Evolutionary conservation across 768 basidiomycete genomes (phyloP), one percentile per base, ranked within the genome.

Genomic region (Hypholoma fasciculare): DNA sequence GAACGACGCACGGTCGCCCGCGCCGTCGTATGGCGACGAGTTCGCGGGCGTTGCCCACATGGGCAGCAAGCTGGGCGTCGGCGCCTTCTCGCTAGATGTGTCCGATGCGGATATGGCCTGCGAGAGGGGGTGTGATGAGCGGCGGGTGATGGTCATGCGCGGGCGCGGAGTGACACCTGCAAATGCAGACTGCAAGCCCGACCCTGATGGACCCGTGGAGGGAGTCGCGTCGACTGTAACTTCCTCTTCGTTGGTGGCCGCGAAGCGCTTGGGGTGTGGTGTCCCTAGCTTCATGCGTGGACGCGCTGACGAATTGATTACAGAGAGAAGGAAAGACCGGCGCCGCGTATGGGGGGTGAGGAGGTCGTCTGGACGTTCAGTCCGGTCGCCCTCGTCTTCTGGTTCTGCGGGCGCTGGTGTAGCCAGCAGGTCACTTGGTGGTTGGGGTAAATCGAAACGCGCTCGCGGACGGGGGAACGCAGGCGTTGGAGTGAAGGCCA

Each of bases 281-380:
- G 91, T 85, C 19, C 84, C 78, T 63, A 82, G 71, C 66, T 82
- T 80, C 67, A 93, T 76, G 8, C 88, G 82, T 0, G 92, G 90
- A 34, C 91, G 86, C 4, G 89, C 76, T 1, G 88, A 91, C 5
- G 92, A 92, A 66, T 92, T 89, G 67, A 95, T 89, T 7, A 94
- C 88, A 8, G 86, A 86, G 39, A 95, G 81, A 12, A 95, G 81
- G 75, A 95, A 94, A 1, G 90, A 92, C 14, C 86, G 84, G 40
- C 90, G 85, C 59, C 89, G 86, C 12, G 86, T 83, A 61, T 82
- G 78, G 2, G 90, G 92, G 1, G 91, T 94, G 43, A 86, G 70
- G 3, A 80, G 80, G 40, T 84, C 80, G 4, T 79, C 73, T 39
- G 76, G 72, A 2, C 59, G 55, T 53, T 66, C 59, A 13, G 64